Conservation (phyloP, 179 eudicot genomes). For the Gypsophila paniculata region DNA sequence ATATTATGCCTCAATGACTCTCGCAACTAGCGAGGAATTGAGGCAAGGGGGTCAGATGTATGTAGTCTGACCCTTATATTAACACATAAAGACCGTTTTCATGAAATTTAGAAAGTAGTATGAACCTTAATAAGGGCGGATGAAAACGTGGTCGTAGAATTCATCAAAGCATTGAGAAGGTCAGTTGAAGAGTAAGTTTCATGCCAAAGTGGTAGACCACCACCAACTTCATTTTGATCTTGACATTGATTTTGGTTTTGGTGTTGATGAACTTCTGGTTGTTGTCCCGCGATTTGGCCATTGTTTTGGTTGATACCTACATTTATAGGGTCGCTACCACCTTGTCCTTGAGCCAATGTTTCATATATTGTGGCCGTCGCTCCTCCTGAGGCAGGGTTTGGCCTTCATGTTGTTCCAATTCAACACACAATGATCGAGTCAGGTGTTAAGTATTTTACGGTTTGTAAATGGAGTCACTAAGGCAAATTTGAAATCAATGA, state of each 20-base stretch:
- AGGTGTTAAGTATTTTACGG: neutral
- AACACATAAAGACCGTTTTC: too few relatives aligned
- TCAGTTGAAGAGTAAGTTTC: constrained; percentile 30
- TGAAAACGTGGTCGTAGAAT: constrained; percentile 21
- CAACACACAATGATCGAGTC: neutral
- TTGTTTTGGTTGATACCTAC: constrained; percentile 18
- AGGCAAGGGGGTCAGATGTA: too few relatives aligned
- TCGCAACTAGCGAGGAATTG: too few relatives aligned
- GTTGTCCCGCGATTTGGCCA: constrained; percentile 18
- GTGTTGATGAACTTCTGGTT: constrained; percentile 2
- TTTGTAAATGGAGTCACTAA: too few relatives aligned
- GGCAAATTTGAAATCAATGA: too few relatives aligned
- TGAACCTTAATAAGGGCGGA: constrained; percentile 27
- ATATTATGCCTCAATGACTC: too few relatives aligned
- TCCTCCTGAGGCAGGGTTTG: constrained; percentile 17
- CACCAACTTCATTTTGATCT: constrained; percentile 15
- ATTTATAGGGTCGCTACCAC: constrained; percentile 16
- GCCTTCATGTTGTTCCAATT: constrained; percentile 23
- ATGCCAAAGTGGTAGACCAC: constrained; percentile 26
- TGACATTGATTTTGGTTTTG: constrained; percentile 16
- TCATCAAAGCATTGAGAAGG: constrained; percentile 32
- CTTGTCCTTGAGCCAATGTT: constrained; percentile 20
- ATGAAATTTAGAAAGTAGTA: neutral
- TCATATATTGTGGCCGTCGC: constrained; percentile 25
- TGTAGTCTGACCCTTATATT: too few relatives aligned